phyloP scores from a whole-genome alignment of 179 eudicot genomes.

The Spergularia azorica region DNA sequence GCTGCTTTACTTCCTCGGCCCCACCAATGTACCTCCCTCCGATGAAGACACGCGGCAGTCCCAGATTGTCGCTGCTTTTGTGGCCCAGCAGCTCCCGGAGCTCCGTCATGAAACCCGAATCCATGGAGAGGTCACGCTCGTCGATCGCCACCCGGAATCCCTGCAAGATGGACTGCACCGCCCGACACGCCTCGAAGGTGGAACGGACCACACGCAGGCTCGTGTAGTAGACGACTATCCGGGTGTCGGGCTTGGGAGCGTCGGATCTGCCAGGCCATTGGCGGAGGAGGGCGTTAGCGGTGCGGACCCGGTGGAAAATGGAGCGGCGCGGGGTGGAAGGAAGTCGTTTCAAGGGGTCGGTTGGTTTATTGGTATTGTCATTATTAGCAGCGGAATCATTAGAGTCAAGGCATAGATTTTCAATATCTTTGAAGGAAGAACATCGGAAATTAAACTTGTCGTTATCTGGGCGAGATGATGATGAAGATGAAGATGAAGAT shows the following conservation, averaged over 20 bases:
- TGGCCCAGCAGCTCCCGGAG: slow-evolving; percentile 42
- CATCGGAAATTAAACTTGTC: slow-evolving; percentile 35
- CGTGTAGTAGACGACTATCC: slow-evolving; percentile 65
- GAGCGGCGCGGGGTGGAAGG: slow-evolving; percentile 27
- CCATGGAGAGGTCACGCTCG: slow-evolving; percentile 79
- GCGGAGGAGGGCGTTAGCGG: slow-evolving; percentile 20
- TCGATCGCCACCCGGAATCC: slow-evolving; percentile 63
- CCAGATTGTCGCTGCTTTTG: slow-evolving; percentile 9
- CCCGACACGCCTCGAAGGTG: slow-evolving; percentile 69
- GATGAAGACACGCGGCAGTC: slow-evolving; percentile 65
- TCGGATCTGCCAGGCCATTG: slow-evolving; percentile 26
- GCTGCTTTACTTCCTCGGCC: slow-evolving; percentile 62
- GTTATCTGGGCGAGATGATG: not conserved
- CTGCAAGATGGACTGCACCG: slow-evolving; percentile 57
- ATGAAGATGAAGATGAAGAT: slow-evolving; percentile 15
- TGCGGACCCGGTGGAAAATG: slow-evolving; percentile 48
- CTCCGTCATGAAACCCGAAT: slow-evolving; percentile 55
- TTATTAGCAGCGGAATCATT: slow-evolving; percentile 6
- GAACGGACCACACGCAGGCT: slow-evolving; percentile 69
- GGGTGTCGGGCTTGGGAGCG: slow-evolving; percentile 14
- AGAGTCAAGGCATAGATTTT: slow-evolving; percentile 41
- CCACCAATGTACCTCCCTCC: slow-evolving; percentile 80
- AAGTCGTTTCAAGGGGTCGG: not conserved
- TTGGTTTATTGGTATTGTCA: not conserved
- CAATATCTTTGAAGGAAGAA: slow-evolving; percentile 77